Conservation (phyloP, 345 rosid genomes). For the Syzygium grande region DNA sequence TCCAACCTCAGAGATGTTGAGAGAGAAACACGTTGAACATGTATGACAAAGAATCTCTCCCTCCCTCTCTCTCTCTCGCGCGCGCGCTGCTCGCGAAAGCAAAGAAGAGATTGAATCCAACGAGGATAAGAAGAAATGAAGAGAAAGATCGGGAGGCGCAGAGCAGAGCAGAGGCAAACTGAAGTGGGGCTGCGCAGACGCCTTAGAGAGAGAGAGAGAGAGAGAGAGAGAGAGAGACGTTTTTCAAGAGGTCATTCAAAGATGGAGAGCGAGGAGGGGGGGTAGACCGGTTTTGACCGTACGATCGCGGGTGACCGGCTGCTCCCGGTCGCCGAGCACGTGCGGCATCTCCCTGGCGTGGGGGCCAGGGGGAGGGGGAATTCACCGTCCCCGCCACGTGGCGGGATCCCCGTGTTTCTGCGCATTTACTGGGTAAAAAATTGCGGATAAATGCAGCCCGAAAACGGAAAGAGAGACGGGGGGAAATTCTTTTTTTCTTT, state of each 20-base stretch:
- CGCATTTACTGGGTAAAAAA: neutral
- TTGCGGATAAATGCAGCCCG: neutral
- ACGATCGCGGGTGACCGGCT: neutral
- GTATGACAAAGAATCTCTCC: neutral
- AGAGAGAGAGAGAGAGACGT: neutral
- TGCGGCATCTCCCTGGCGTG: neutral
- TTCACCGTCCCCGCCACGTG: neutral
- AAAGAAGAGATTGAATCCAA: neutral
- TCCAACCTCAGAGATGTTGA: neutral
- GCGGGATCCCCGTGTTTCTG: neutral
- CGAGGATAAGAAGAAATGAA: neutral
- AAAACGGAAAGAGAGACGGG: neutral
- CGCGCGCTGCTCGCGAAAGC: neutral
- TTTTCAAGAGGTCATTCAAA: neutral
- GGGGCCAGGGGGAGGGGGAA: no score
- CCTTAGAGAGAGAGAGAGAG: neutral
- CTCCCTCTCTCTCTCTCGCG: neutral
- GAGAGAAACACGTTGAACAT: neutral
- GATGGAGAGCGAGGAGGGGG: neutral
- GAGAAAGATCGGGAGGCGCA: neutral
- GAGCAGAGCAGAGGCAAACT: neutral
- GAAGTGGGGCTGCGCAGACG: neutral
- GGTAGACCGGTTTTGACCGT: neutral
- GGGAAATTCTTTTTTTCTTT: neutral
- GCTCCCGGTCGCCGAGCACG: neutral